phyloP scores from a whole-genome alignment of 78 protist genomes.

The Tieghemostelium lacteum region DNA sequence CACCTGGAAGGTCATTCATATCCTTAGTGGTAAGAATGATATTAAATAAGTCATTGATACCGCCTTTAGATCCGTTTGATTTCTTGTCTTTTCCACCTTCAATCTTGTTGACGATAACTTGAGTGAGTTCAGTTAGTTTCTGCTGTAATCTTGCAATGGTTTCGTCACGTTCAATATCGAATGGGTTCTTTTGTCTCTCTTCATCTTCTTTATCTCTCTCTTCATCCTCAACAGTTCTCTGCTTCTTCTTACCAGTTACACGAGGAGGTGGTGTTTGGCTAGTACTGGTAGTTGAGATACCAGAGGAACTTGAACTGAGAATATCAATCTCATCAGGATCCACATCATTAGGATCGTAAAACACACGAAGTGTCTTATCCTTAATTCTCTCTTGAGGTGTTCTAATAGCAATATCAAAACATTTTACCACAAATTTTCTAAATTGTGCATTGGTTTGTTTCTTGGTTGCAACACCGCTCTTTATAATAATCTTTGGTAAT shows the following conservation, averaged over 20 bases:
- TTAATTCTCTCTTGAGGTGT: constrained; percentile 44
- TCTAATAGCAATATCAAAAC: constrained; percentile 60
- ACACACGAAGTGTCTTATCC: constrained; percentile 63
- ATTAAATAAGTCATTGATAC: constrained; percentile 32
- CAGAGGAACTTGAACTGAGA: neutral
- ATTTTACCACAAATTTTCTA: constrained; percentile 71
- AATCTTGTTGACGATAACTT: constrained; percentile 52
- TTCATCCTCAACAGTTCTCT: constrained; percentile 43
- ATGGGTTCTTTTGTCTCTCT: constrained; percentile 14
- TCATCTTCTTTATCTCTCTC: constrained; percentile 22
- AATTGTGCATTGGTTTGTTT: constrained; percentile 55
- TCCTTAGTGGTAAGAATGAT: constrained; percentile 12
- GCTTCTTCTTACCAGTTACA: neutral
- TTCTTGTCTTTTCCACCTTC: constrained; percentile 36
- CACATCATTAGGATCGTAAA: constrained; percentile 3
- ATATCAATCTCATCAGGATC: constrained; percentile 6
- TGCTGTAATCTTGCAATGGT: constrained; percentile 20
- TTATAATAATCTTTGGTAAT: constrained; percentile 56
- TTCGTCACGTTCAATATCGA: constrained; percentile 66
- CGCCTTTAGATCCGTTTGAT: constrained; percentile 14
- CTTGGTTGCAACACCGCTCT: constrained; percentile 45
- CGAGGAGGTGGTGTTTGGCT: neutral
- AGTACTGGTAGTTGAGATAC: too few relatives aligned
- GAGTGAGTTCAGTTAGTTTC: constrained; percentile 48
- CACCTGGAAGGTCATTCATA: constrained; percentile 33